Evolutionary conservation across 495 filamentous ascomycete species (phyloP), one percentile per base, ranked within the genome.

Genomic region (Geoglossum glabrum): DNA sequence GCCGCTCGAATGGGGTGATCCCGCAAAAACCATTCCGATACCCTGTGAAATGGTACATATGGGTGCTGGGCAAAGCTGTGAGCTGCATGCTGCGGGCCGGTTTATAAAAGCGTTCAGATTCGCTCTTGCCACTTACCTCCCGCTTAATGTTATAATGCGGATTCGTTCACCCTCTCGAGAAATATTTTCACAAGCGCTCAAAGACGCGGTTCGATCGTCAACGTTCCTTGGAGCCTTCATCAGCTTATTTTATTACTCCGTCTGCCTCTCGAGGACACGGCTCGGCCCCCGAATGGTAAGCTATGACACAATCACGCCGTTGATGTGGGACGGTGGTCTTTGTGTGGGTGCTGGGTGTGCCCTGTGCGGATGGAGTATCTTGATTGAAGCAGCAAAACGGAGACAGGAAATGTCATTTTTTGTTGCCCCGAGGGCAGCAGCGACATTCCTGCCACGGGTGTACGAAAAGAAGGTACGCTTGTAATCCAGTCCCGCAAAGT

Each of bases 41-140:
- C 88, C 87, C 5, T 96, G 90, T 71, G 81, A 88, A 68, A 71
- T 96, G 63, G 86, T 95, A 25, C 90, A 96, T 64, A 86, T 86
- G 80, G 85, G 85, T 55, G 75, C 74, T 58, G 84, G 86, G 25
- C 74, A 80, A 1, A 85, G 69, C 59, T 96, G 90, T 68, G 87
- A 95, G 65, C 74, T 72, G 61, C 86, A 95, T 66, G 86, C 86
- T 9, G 49, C 84, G 7, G 75, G 73, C 30, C 79, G 90, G 21
- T 90, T 93, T 67, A 65, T 67, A 28, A 74, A 76, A 40, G 82
- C 86, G 11, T 92, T 88, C 71, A 75, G 74, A 57, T 85, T 84
- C 70, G 81, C 86, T 8, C 78, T 87, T 68, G 74, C 75, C 19
- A 92, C 85, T 46, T 93, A 96, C 65, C 72, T 93, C 11, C 87